These are phyloP conservation scores for Zymoseptoria crescenta DNA, from an alignment of 2,329 filamentous ascomycete species.

Conservation along the genomic window DNA sequence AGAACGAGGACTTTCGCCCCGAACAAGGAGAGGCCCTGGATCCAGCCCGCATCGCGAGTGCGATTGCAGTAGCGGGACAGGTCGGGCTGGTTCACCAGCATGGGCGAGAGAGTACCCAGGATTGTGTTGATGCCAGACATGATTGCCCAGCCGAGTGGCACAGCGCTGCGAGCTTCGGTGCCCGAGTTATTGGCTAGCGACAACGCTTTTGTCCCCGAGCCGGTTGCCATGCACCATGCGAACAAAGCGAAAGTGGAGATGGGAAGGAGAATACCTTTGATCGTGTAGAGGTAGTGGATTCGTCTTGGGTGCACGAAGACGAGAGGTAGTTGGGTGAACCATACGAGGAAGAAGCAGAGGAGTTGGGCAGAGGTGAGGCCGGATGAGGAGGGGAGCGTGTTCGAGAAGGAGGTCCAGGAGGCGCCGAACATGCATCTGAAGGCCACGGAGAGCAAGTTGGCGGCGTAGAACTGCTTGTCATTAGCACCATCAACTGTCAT, in stretches of 20 bases:
- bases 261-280: constrained; percentile 20
- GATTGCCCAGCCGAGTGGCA: constrained; percentile 31
- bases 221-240: constrained; percentile 26
- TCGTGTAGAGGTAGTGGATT: constrained; percentile 19
- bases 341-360: constrained; percentile 25
- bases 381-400: constrained; percentile 23
- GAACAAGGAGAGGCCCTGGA: constrained; percentile 32
- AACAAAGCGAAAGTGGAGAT: constrained; percentile 27
- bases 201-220: constrained; percentile 17
- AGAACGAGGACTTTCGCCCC: constrained; percentile 35
- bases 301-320: constrained; percentile 29
- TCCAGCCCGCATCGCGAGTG: constrained; percentile 20
- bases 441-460: constrained; percentile 31
- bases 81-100: constrained; percentile 37
- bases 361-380: constrained; percentile 30
- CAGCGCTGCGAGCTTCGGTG: constrained; percentile 11
- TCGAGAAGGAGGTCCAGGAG: constrained; percentile 29
- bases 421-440: constrained; percentile 35
- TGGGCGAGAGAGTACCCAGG: constrained; percentile 32
- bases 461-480: constrained; percentile 28
- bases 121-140: constrained; percentile 38
- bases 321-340: constrained; percentile 28
- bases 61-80: constrained; percentile 34
- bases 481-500: too few relatives aligned
- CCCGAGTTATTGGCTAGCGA: constrained; percentile 2